Base-by-base conservation (phyloP, 2,329 filamentous ascomycete species). In the Bipolaris gigantea region DNA sequence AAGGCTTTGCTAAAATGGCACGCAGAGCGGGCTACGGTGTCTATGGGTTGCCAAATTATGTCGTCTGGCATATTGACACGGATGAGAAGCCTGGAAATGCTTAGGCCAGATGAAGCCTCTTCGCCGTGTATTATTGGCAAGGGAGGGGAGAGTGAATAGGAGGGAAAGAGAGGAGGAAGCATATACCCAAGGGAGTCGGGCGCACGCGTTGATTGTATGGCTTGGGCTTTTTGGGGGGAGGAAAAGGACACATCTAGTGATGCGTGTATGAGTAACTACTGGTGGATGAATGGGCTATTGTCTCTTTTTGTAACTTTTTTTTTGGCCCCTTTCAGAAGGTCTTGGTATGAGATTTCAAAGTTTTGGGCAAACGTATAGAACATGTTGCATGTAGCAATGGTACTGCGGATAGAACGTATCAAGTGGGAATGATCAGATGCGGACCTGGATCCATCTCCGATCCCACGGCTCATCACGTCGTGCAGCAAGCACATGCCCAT, bases 1-100 rank as follows among this genome's bases (percentile, higher is more conserved):
- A 99, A 78, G 94, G 94, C 6, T 99, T 99, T 71, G 94, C 94
- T 34, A 96, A 95, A 75, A 99, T 99, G 94, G 94, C 94, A 55
- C 97, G 95, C 79, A 84, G 92, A 60, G 94, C 94, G 16, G 94
- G 94, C 40, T 97, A 97, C 73, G 83, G 90, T 69, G 94, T 99
- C 23, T 85, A 91, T 64, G 94, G 94, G 41, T 80, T 99, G 51
- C 94, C 93, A 38, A 99, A 99, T 75, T 99, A 99, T 73, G 88
- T 99, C 46, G 93, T 99, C 55, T 99, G 94, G 94, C 94, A 99
- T 73, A 90, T 96, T 68, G 94, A 99, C 75, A 99, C 94, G 2
- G 86, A 92, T 52, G 94, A 99, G 80, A 96, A 97, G 81, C 84
- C 86, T 32, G 91, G 92, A 32, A 97, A 97, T 73, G 77, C 77